Evolutionary conservation across 257 asterid species (phyloP).

Genomic region (Cordia subcordata): DNA sequence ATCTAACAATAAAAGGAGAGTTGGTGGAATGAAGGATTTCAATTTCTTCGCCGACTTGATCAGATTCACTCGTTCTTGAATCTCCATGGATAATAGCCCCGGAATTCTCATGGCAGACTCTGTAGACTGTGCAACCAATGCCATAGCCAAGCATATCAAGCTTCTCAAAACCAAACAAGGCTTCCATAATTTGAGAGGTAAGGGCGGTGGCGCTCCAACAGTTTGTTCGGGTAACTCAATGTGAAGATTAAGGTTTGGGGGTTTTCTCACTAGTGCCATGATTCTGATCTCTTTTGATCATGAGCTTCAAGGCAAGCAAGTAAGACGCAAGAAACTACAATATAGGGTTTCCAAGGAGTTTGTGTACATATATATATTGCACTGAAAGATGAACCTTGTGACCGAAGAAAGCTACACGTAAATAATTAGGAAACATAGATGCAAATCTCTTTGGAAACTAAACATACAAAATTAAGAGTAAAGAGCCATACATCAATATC

Average conservation of each 20-base stretch:
- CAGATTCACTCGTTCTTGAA: background rate
- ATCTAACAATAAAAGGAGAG: constrained; percentile 2
- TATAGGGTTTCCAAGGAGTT: too few species aligned
- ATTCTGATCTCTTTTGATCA: too few species aligned
- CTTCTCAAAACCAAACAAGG: constrained; percentile 3
- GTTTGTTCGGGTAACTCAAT: background rate
- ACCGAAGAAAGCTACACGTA: too few species aligned
- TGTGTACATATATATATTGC: too few species aligned
- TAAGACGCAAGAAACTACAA: too few species aligned
- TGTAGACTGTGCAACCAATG: constrained; percentile 6
- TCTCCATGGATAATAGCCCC: background rate
- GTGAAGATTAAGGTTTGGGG: background rate
- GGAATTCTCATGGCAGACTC: background rate
- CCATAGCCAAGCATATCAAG: constrained; percentile 6
- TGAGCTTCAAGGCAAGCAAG: too few species aligned
- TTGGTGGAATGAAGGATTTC: background rate
- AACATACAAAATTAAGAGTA: too few species aligned
- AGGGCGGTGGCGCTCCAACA: background rate
- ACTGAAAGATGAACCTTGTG: too few species aligned
- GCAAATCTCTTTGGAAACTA: too few species aligned
- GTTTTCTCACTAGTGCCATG: background rate
- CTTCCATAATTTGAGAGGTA: background rate
- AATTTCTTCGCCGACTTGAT: background rate
- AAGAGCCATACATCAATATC: too few species aligned
- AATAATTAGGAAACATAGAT: too few species aligned